phyloP scores from a whole-genome alignment of 2,329 filamentous ascomycete genomes.

The Fonsecaea multimorphosa region DNA sequence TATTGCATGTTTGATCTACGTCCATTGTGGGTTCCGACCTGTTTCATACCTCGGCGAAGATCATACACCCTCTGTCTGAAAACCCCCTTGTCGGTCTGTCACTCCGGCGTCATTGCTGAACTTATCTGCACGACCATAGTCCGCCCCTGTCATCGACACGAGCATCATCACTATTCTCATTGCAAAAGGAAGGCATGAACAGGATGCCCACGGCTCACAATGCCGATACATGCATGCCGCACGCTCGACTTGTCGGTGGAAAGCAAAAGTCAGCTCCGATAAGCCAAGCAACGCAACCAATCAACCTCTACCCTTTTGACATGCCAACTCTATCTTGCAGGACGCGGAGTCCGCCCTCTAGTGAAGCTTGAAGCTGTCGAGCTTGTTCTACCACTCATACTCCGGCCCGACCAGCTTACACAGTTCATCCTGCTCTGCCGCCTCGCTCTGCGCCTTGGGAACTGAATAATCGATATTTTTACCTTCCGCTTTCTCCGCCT shows the following conservation, averaged over 20 bases:
- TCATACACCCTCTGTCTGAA: not conserved
- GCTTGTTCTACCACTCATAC: conserved; percentile 27
- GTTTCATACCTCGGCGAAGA: not conserved
- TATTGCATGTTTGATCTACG: not conserved
- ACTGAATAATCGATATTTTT: conserved; percentile 35
- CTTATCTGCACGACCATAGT: not conserved
- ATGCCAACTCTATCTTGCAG: conserved; percentile 19
- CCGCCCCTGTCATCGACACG: not conserved
- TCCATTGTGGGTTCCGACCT: not conserved
- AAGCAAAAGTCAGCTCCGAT: conserved; percentile 3
- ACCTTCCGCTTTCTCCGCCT: conserved; percentile 29
- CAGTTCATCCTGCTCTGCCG: conserved; percentile 28
- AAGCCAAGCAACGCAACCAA: conserved; percentile 7
- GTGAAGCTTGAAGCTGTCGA: not conserved
- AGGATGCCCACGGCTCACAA: not conserved
- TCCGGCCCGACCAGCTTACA: conserved; percentile 34
- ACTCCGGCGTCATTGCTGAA: not conserved
- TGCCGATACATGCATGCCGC: not conserved
- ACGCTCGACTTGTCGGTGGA: not conserved
- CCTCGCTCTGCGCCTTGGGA: conserved; percentile 31
- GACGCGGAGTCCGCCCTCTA: conserved; percentile 20
- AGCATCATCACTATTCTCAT: not conserved
- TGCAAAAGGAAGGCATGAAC: too few relatives aligned
- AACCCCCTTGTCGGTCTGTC: not conserved
- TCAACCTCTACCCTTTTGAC: conserved; percentile 7